These are phyloP conservation scores for Zoysia matrella DNA, from an alignment of 202 grass and related monocot genomes.

Conservation along the genomic window DNA sequence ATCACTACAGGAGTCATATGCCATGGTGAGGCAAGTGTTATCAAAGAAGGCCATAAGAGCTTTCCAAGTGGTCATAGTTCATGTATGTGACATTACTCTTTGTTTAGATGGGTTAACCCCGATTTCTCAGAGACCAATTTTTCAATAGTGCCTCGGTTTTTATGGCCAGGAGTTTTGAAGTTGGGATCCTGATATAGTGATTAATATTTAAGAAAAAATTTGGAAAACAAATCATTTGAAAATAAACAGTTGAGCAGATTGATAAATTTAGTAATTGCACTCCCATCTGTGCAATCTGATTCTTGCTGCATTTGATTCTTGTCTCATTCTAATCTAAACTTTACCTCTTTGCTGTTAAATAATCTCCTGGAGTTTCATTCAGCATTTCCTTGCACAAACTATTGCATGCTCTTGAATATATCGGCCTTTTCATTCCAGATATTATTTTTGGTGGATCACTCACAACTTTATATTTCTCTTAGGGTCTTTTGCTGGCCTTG, in stretches of 20 bases:
- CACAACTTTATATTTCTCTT: constrained; percentile 39
- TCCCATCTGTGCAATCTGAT: background rate
- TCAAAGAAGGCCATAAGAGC: constrained; percentile 96
- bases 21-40: constrained; percentile 73
- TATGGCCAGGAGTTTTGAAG: background rate
- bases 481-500: constrained; percentile 99
- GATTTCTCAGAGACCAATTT: background rate
- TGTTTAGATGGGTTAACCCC: background rate
- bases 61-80: constrained; percentile 93
- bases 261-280: background rate
- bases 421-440: constrained; percentile 6
- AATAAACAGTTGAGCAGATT: background rate
- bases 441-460: constrained; percentile 9
- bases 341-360: background rate
- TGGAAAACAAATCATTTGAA: background rate
- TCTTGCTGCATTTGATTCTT: background rate
- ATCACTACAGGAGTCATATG: constrained; percentile 67
- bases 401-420: constrained; percentile 23
- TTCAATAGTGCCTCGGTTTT: background rate
- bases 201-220: background rate
- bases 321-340: background rate
- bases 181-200: background rate
- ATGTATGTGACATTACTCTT: constrained; percentile 60
- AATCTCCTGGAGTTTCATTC: constrained; percentile 19
- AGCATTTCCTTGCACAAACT: background rate